These are phyloP conservation scores for Ustilago hordei DNA, from an alignment of 1,284 basidiomycete species.

Conservation along the genomic window DNA sequence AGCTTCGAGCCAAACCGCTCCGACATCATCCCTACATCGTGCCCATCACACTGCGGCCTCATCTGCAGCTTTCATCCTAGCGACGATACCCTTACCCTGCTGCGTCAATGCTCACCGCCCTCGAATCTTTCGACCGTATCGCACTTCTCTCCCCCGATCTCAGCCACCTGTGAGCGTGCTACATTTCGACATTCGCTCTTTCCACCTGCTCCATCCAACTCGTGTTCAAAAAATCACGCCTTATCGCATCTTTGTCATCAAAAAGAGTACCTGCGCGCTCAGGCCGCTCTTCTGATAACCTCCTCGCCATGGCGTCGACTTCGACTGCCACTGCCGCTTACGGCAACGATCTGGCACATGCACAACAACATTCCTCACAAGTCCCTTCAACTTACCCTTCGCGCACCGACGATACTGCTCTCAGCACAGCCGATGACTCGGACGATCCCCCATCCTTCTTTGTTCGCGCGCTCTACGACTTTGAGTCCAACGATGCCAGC, in stretches of 20 bases:
- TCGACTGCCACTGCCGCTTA: conserved; percentile 32
- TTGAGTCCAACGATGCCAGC: conserved; percentile 79
- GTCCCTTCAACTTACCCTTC: conserved; percentile 15
- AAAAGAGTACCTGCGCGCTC: not conserved
- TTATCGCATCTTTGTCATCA: not conserved
- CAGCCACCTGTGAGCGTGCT: not conserved
- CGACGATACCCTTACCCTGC: not conserved
- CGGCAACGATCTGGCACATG: conserved; percentile 3
- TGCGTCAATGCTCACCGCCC: not conserved
- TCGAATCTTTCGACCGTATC: not conserved
- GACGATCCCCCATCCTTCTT: conserved; percentile 74
- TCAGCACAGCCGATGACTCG: conserved; percentile 28
- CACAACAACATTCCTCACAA: conserved; percentile 9
- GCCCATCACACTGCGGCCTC: not conserved
- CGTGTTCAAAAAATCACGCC: not conserved
- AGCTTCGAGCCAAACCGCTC: not conserved
- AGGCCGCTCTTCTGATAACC: not conserved
- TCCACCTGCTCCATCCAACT: not conserved
- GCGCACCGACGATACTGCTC: conserved; percentile 10
- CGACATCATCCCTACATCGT: not conserved
- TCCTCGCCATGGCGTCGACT: conserved; percentile 27
- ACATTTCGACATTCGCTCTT: not conserved
- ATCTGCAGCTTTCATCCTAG: not conserved
- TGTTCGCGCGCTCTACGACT: conserved; percentile 92
- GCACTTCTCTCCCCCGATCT: not conserved